phyloP scores from a whole-genome alignment of 306 rosid genomes.

The Herpetospermum pedunculosum region DNA sequence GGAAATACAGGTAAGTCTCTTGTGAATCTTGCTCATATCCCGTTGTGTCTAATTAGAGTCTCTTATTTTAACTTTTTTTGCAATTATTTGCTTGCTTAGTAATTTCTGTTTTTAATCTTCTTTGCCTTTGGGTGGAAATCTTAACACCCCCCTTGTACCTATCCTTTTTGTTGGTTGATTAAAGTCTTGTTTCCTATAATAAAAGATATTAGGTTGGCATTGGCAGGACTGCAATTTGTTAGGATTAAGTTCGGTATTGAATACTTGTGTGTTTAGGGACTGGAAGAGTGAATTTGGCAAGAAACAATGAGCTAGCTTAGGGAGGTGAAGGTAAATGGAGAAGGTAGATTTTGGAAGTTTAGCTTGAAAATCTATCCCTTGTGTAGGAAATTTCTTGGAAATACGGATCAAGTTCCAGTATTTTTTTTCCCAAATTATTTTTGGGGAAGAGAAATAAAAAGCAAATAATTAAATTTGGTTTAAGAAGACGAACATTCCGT shows the following conservation, averaged over 20 bases:
- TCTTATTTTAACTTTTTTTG: background rate
- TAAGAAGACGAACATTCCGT: background rate
- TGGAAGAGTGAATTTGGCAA: background rate
- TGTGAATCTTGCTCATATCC: background rate
- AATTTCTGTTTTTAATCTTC: background rate
- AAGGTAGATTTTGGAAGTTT: background rate
- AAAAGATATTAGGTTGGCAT: background rate
- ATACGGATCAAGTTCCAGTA: background rate
- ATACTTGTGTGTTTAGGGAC: background rate
- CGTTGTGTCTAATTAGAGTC: background rate
- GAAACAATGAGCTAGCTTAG: background rate
- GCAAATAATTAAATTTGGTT: background rate
- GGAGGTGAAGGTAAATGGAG: background rate
- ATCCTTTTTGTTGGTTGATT: background rate
- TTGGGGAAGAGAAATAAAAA: background rate
- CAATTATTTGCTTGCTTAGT: constrained; percentile 3
- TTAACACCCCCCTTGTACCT: background rate
- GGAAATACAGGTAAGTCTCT: constrained; percentile 67
- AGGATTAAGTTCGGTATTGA: background rate
- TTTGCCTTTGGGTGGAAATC: background rate
- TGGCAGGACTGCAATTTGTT: background rate
- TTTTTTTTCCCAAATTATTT: background rate
- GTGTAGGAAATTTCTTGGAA: background rate
- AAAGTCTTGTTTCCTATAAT: background rate
- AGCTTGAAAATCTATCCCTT: background rate